These are phyloP conservation scores for Lactifluus hygrophoroides DNA, from an alignment of 768 basidiomycete species.

Conservation along the genomic window DNA sequence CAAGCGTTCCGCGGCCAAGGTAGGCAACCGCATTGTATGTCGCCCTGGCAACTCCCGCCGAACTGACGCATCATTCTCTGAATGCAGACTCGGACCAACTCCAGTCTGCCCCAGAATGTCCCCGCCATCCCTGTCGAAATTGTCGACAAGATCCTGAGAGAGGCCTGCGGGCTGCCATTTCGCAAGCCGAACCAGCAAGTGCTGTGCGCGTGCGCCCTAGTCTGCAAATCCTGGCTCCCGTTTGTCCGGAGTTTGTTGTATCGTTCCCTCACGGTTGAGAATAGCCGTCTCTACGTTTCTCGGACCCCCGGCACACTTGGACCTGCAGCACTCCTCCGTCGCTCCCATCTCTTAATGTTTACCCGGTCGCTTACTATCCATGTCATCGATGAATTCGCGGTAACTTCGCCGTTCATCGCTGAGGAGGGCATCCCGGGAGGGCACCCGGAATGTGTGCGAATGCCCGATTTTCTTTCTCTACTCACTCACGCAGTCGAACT, in stretches of 20 bases:
- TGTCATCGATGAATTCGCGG: slow-evolving; percentile 2
- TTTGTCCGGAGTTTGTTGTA: slow-evolving; percentile 5
- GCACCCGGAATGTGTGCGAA: slow-evolving; percentile 2
- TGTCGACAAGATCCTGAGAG: slow-evolving; percentile 3
- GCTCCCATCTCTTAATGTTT: neutral
- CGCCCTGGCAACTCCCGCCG: neutral
- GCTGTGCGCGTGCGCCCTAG: slow-evolving; percentile 3
- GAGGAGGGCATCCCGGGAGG: neutral
- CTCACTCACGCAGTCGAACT: slow-evolving; percentile 5
- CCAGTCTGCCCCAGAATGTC: neutral
- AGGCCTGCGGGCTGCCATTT: slow-evolving; percentile 5
- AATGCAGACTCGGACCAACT: neutral
- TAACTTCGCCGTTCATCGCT: neutral
- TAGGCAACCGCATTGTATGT: neutral
- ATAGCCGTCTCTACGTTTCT: neutral
- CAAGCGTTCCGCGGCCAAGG: neutral
- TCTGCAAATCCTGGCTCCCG: slow-evolving; percentile 15
- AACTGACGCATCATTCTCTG: neutral
- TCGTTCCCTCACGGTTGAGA: slow-evolving; percentile 6
- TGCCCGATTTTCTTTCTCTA: slow-evolving; percentile 6
- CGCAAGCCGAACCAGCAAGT: neutral
- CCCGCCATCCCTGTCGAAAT: slow-evolving; percentile 8
- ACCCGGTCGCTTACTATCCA: slow-evolving; percentile 4
- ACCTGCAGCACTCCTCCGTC: neutral
- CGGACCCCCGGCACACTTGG: slow-evolving; percentile 9